Conservation (phyloP, 108 stramenopile species). For the Fragilaria radians region DNA sequence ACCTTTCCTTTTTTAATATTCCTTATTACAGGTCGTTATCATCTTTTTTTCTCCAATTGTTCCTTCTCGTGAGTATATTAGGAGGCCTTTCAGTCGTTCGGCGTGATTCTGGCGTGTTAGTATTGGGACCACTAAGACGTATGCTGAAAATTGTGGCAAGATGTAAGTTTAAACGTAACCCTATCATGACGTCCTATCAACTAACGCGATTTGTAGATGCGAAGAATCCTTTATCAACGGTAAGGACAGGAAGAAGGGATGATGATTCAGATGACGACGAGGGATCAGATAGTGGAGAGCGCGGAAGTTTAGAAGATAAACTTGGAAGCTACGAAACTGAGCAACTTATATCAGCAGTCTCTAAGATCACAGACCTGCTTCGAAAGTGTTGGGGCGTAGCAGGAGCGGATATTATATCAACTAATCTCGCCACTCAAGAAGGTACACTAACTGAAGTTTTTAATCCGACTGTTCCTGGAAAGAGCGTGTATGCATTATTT, state of each 20-base stretch:
- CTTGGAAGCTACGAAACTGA: conserved; percentile 89
- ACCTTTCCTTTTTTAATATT: background rate
- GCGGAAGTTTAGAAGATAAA: conserved; percentile 9
- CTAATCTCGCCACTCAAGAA: conserved; percentile 75
- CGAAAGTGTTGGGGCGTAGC: conserved; percentile 95
- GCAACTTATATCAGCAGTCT: conserved; percentile 80
- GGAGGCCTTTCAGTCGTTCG: conserved; percentile 42
- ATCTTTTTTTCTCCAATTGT: conserved; percentile 39
- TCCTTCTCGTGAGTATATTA: conserved; percentile 34
- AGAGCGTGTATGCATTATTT: conserved; percentile 88
- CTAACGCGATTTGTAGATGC: background rate
- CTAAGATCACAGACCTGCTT: conserved; percentile 90
- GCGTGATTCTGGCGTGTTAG: conserved; percentile 60
- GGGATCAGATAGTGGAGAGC: conserved; percentile 16
- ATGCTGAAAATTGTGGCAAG: conserved; percentile 82
- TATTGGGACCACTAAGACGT: conserved; percentile 63
- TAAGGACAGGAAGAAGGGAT: conserved; percentile 13
- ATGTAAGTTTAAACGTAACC: conserved; percentile 11
- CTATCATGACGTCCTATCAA: background rate
- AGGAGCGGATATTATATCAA: conserved; percentile 93
- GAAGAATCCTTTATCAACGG: conserved; percentile 2
- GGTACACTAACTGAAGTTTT: conserved; percentile 66
- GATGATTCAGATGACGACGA: conserved; percentile 16
- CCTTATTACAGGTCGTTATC: conserved; percentile 10
- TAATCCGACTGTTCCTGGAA: conserved; percentile 92